A percentile compares a stretch with the other conserved stretches of the same genome.
These are phyloP conservation scores for Wickerhamiella cacticola DNA, from an alignment of 805 yeast species.

Conservation along the genomic window DNA sequence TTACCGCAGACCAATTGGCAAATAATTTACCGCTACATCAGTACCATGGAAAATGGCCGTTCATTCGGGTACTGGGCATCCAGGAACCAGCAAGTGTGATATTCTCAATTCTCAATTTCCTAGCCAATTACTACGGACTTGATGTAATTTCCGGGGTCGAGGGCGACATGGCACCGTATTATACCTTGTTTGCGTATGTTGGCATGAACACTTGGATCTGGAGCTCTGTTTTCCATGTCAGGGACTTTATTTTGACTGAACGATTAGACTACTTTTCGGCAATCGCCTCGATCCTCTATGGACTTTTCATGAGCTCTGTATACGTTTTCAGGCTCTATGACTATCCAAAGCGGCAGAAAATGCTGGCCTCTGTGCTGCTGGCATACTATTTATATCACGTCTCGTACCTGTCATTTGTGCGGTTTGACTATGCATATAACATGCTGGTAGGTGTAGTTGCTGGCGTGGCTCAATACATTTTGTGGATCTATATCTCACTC, in stretches of 20 bases:
- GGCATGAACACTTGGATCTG: constrained; percentile 83
- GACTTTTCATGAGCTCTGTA: constrained; percentile 55
- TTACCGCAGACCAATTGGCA: constrained; percentile 44
- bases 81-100: constrained; percentile 76
- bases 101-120: constrained; percentile 60
- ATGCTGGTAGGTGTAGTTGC: constrained; percentile 78
- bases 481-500: constrained; percentile 34
- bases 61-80: constrained; percentile 56
- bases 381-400: constrained; percentile 53
- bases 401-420: constrained; percentile 43
- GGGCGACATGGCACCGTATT: constrained; percentile 24
- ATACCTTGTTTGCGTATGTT: constrained; percentile 42
- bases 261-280: constrained; percentile 86
- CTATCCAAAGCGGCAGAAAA: constrained; percentile 25
- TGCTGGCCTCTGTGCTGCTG: constrained; percentile 15
- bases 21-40: constrained; percentile 46
- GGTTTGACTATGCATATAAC: constrained; percentile 88
- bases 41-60: constrained; percentile 98
- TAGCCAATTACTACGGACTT: constrained; percentile 45
- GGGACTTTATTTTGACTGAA: constrained; percentile 73
- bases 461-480: constrained; percentile 62
- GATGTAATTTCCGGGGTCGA: constrained; percentile 22
- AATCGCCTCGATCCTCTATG: constrained; percentile 71
- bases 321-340: constrained; percentile 51
- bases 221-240: constrained; percentile 74